Evolutionary conservation across 2,329 filamentous ascomycete genomes (phyloP).

Genomic region (Eurotiales sp.): DNA sequence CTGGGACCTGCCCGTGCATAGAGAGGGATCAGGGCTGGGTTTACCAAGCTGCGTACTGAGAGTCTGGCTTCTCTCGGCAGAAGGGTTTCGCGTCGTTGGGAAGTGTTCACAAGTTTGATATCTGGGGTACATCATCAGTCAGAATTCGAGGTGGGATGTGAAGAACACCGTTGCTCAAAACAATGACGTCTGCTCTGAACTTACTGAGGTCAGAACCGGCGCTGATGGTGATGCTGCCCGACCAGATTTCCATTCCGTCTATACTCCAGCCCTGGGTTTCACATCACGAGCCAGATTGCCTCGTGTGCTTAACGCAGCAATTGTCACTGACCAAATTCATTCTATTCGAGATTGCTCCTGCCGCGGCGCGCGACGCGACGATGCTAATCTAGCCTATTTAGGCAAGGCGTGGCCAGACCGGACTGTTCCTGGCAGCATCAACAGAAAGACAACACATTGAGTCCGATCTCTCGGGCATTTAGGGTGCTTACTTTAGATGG

Average conservation of each 20-base stretch:
- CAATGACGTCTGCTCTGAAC: not conserved
- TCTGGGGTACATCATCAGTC: constrained; percentile 19
- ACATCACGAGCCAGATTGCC: not conserved
- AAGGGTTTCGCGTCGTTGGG: constrained; percentile 30
- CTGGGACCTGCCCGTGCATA: constrained; percentile 38
- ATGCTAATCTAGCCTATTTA: too few relatives aligned
- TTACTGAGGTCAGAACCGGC: constrained; percentile 16
- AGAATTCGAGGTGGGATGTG: not conserved
- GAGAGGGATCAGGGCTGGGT: constrained; percentile 38
- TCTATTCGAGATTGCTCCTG: not conserved
- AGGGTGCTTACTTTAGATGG: too few relatives aligned
- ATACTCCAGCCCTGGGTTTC: constrained; percentile 13
- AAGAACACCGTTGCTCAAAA: not conserved
- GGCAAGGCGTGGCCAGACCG: too few relatives aligned
- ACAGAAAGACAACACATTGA: too few relatives aligned
- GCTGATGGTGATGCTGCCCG: constrained; percentile 29
- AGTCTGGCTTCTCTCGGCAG: constrained; percentile 32
- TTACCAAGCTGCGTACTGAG: constrained; percentile 33
- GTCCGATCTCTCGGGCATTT: too few relatives aligned
- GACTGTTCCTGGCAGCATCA: too few relatives aligned
- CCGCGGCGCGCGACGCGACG: constrained; percentile 5
- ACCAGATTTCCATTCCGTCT: constrained; percentile 35
- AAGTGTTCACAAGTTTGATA: constrained; percentile 32
- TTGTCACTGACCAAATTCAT: not conserved
- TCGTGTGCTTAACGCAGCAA: not conserved